Evolutionary conservation across 768 basidiomycete genomes (phyloP).

Genomic region (Tylopilus rubrobrunneus): DNA sequence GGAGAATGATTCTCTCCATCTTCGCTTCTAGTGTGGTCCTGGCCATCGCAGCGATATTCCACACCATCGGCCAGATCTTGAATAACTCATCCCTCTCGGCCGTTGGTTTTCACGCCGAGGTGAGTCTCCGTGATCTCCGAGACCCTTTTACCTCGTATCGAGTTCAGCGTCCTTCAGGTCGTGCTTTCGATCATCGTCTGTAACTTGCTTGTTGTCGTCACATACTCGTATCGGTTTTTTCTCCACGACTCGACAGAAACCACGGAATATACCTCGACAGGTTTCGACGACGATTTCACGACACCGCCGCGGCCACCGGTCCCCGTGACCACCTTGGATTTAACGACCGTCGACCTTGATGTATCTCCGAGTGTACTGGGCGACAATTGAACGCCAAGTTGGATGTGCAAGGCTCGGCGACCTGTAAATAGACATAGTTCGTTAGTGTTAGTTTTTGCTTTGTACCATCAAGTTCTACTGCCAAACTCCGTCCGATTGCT

Average conservation of each 20-base stretch:
- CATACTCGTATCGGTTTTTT: conserved; percentile 10
- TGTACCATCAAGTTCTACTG: no score
- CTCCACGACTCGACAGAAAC: no score
- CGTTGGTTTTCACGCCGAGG: conserved; percentile 17
- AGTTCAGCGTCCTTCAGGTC: conserved; percentile 7
- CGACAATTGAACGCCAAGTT: not conserved
- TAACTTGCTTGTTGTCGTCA: conserved; percentile 23
- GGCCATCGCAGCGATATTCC: conserved; percentile 14
- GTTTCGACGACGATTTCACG: no score
- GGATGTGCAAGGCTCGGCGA: no score
- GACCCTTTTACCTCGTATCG: not conserved
- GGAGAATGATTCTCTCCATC: conserved; percentile 19
- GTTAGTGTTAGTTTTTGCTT: no score
- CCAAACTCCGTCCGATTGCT: no score
- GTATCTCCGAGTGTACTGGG: not conserved
- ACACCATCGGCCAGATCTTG: conserved; percentile 10
- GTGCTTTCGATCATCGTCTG: conserved; percentile 18
- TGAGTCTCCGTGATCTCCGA: not conserved
- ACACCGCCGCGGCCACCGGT: no score
- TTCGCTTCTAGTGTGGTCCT: conserved; percentile 19
- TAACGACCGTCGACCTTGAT: conserved; percentile 6
- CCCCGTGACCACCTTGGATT: not conserved
- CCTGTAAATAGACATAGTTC: not conserved
- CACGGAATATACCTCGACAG: no score
- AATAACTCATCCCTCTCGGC: not conserved